Base-by-base conservation (phyloP, 352 stramenopile species). In the Pilasporangium apinafurcum region DNA sequence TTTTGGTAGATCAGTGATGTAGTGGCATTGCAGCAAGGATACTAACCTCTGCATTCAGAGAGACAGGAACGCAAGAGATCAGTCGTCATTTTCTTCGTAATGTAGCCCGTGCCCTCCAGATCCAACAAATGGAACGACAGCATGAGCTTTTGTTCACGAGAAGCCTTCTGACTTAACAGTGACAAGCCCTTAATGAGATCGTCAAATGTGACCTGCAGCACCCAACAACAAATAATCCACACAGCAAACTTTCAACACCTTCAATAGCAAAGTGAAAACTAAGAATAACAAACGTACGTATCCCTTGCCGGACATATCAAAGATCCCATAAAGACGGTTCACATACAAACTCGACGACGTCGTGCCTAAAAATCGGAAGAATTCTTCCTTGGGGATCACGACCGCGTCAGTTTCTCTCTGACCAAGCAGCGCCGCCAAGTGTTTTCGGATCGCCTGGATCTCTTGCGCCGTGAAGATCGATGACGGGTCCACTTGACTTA, bases 241-340 rank as follows among this genome's bases (percentile, higher is more conserved):
- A 49, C 12, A 38, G 1, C 20, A 27, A 51, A 20, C 32, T 12
- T 40, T 6, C 20, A 39, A 0, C 27, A 42, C 24, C 22, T 13
- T 31, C 36, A 20, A n/a, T 13, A 17, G 21, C 16, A 24, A 5
- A 40, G 20, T 9, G 5, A 9, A 4, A 22, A 28, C 2, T 17
- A 40, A 49, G 33, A 27, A 10, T 18, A 22, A 4, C 21, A 20
- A 22, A 64, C 63, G 18, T 45, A 84, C 79, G 36, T 81, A 65
- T 41, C 81, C 82, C 36, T 88, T 86, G 52, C 68, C 74, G 27
- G 66, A 58, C 61, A 86, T 84, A 48, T 90, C 77, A 46, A 93
- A 93, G 59, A 93, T 86, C 41, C 74, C 73, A 59, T 92, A 93
- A 35, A 93, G 73, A 38, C 82, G 82, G 46, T 83, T 92, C 18